Evolutionary conservation across 2,329 filamentous ascomycete genomes (phyloP), one percentile per base, ranked within the genome.

Genomic region (Colletotrichum gloeosporioides): DNA sequence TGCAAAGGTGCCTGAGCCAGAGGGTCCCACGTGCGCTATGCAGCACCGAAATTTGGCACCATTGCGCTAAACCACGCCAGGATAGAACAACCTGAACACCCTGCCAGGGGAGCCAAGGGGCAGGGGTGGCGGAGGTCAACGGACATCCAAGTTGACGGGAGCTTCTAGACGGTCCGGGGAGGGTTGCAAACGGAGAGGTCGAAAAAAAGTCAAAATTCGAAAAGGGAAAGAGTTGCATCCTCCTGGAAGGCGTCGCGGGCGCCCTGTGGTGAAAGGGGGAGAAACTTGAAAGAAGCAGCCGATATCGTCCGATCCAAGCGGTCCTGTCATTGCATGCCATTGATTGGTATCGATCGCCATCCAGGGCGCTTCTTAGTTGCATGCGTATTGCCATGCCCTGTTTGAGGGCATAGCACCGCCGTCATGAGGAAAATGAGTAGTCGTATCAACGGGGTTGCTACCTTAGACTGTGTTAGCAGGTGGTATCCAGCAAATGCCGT

Each of bases 1-100:
- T 75, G 72, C 71, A 77, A 39, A 75, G 75, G 32, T 75, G 71
- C 66, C 66, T 77, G 61, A 75, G 74, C 71, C 65, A 70, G 67
- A 71, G 31, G 16, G 55, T 70, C 66, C 75, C 75, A 77, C 75
- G 71, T 77, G 75, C 61, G 71, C 67, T 67, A 63, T 77, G 75
- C 75, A 77, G 71, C 75, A 32, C 66, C 72, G 63, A 75, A 75
- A 63, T 77, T 77, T 73, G 61, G 62, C 66, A 71, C 62, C 57
- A 66, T 49, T 75, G 70, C 65, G 70, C 70, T 73, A 69, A 61
- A 39, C 73, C 59, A 25, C 39, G 59, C 57, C 64, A 53, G 71
- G n/a, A 64, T 32, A 34, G 57, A 71, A 32, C 57, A 65, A 57
- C 70, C 64, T 57, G 63, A 73, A 39, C 39, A 49, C 63, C 69